phyloP scores from a whole-genome alignment of 2,329 filamentous ascomycete genomes.

The Colletotrichum lindemuthianum region DNA sequence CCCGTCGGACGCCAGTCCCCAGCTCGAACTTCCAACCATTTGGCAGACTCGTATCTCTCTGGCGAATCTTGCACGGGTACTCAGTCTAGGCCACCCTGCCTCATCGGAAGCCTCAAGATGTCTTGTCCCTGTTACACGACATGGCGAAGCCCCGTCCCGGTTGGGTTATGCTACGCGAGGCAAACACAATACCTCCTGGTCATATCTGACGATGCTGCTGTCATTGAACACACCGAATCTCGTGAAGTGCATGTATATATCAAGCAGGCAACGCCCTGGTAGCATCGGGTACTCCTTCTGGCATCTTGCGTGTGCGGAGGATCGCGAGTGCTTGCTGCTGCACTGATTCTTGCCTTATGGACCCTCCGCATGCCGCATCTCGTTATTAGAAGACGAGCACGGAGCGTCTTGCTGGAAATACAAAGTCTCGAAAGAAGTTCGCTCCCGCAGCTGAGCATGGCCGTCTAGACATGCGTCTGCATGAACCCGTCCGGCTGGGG shows the following conservation, averaged over 20 bases:
- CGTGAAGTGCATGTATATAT: slow-evolving; percentile 3
- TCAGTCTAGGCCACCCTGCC: slow-evolving; percentile 8
- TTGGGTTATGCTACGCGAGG: slow-evolving; percentile 9
- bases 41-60: slow-evolving; percentile 8
- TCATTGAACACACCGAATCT: slow-evolving; percentile 2
- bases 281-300: neutral
- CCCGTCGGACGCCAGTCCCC: slow-evolving; percentile 18
- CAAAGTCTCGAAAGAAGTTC: too few species aligned
- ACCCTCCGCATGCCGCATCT: too few species aligned
- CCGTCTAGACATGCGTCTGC: neutral
- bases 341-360: too few species aligned
- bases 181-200: slow-evolving; percentile 17
- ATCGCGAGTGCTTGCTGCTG: too few species aligned
- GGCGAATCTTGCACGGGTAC: neutral
- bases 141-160: slow-evolving; percentile 13
- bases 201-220: neutral
- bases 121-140: slow-evolving; percentile 28
- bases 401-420: too few species aligned
- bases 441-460: too few species aligned
- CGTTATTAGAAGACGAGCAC: too few species aligned
- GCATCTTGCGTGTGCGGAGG: neutral
- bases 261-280: neutral
- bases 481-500: slow-evolving; percentile 2
- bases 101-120: slow-evolving; percentile 30
- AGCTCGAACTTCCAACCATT: slow-evolving; percentile 7